Percentiles rank a stretch among this genome's conserved stretches.
Evolutionary conservation across 768 basidiomycete genomes (phyloP).

Genomic region (Trametes sanguinea): DNA sequence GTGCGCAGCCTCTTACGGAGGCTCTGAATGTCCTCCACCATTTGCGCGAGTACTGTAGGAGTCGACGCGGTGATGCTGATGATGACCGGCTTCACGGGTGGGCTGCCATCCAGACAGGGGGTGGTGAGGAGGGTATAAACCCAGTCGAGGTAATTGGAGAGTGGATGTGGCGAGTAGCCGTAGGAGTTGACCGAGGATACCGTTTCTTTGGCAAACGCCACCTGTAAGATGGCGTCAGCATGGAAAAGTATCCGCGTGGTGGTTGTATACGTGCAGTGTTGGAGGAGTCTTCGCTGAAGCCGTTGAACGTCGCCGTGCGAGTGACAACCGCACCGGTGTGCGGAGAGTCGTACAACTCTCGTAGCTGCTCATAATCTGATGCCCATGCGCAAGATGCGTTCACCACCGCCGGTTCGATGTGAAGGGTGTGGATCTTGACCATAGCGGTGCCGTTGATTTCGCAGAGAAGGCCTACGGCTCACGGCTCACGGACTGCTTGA

Average conservation of each 20-base stretch:
- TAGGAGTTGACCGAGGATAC: slow-evolving; percentile 80
- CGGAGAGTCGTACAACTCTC: slow-evolving; percentile 62
- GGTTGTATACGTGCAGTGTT: slow-evolving; percentile 53
- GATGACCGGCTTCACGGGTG: slow-evolving; percentile 62
- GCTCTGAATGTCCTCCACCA: slow-evolving; percentile 61
- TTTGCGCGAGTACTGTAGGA: slow-evolving; percentile 48
- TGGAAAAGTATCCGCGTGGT: neutral
- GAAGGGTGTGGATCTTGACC: slow-evolving; percentile 58
- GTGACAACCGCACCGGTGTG: slow-evolving; percentile 82
- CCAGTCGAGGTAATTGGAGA: slow-evolving; percentile 68
- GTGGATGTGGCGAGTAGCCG: slow-evolving; percentile 82
- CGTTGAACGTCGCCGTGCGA: slow-evolving; percentile 69
- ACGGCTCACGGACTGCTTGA: neutral
- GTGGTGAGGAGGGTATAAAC: slow-evolving; percentile 50
- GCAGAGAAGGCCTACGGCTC: too few relatives aligned
- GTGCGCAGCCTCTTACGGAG: slow-evolving; percentile 46
- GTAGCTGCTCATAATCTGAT: slow-evolving; percentile 63
- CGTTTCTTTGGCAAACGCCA: slow-evolving; percentile 53
- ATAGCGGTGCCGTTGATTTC: slow-evolving; percentile 35
- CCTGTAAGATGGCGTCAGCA: slow-evolving; percentile 41
- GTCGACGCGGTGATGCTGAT: slow-evolving; percentile 75
- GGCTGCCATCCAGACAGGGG: slow-evolving; percentile 31
- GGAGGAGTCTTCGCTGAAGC: slow-evolving; percentile 64
- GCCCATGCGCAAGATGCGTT: slow-evolving; percentile 87
- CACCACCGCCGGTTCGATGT: slow-evolving; percentile 63